Evolutionary conservation across 305 asterid genomes (phyloP), one percentile per base, ranked within the genome.

Genomic region (Fraxinus platypoda): DNA sequence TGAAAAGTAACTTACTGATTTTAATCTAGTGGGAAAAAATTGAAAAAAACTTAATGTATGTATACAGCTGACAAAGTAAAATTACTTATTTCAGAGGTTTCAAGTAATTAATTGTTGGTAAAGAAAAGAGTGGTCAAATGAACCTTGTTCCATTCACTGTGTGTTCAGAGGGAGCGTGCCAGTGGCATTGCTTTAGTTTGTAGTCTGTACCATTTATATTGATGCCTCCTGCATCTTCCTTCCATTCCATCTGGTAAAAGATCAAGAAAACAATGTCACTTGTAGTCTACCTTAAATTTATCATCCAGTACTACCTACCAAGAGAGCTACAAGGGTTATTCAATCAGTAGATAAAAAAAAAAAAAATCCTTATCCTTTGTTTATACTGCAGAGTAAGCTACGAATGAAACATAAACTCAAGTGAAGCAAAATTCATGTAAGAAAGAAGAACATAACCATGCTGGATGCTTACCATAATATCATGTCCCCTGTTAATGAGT

Each of bases 91-190:
- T 23, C 6, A 52, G 23, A 73, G 77, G 4, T 12, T 74, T 11
- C 3, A 21, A 19, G 26, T 25, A 35, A 79, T 38, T 6, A 35
- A 28, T 8, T 25, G 77, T 26, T 9, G 25, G 23, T 25, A 28
- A 34, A 35, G 49, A 19, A 30, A 80, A 30, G 43, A 26, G 38
- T 19, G 8, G 1, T 6, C 25, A 21, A n/a, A 64, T 35, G 8
- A 28, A 94, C 98, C 89, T 85, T 81, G 17, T 68, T 57, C 91
- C 93, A 37, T 84, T 25, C 3, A 93, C 6, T 1, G 91, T 86
- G 87, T 94, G 97, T 82, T 94, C 98, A n/a, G 97, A 87, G 75
- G 98, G 98, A 76, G 91, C 64, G 79, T 94, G 97, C 97, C 98
- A 94, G 46, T 94, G 97, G 7, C 89, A 86, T 78, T 93, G 97